A percentile compares a stretch with the other conserved stretches of the same genome.
phyloP scores from a whole-genome alignment of 768 basidiomycete genomes.

The Rhizopogon sp. region DNA sequence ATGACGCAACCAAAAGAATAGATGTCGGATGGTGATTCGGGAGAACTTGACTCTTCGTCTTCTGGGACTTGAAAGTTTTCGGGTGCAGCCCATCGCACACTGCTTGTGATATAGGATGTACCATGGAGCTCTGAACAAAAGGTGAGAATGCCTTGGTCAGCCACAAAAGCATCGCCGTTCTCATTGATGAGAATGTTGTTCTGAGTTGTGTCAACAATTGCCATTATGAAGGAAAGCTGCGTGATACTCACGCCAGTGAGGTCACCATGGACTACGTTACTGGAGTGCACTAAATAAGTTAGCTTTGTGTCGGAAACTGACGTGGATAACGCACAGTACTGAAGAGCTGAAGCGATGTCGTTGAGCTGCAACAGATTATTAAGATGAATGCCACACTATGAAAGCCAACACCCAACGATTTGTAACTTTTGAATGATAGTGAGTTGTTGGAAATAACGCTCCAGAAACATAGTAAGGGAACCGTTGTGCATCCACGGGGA shows the following conservation, averaged over 20 bases:
- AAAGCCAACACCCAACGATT: slow-evolving; percentile 6
- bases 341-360: neutral
- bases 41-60: neutral
- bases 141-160: slow-evolving; percentile 41
- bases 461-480: slow-evolving; percentile 7
- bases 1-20: slow-evolving; percentile 33
- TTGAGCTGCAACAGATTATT: neutral
- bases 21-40: slow-evolving; percentile 13
- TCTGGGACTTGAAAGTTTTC: slow-evolving; percentile 3
- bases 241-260: slow-evolving; percentile 21
- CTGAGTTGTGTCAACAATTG: neutral
- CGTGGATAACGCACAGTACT: neutral
- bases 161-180: neutral
- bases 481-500: slow-evolving; percentile 16
- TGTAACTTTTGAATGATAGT: slow-evolving; percentile 9
- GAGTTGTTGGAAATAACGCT: neutral
- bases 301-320: neutral
- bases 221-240: neutral
- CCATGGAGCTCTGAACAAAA: slow-evolving; percentile 31
- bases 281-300: neutral
- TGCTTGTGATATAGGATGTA: slow-evolving; percentile 13
- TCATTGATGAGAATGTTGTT: slow-evolving; percentile 1
- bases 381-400: neutral
- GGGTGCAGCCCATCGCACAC: slow-evolving; percentile 6
- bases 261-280: slow-evolving; percentile 27